Conservation (phyloP, 805 yeast genomes). For the Candida orba region DNA sequence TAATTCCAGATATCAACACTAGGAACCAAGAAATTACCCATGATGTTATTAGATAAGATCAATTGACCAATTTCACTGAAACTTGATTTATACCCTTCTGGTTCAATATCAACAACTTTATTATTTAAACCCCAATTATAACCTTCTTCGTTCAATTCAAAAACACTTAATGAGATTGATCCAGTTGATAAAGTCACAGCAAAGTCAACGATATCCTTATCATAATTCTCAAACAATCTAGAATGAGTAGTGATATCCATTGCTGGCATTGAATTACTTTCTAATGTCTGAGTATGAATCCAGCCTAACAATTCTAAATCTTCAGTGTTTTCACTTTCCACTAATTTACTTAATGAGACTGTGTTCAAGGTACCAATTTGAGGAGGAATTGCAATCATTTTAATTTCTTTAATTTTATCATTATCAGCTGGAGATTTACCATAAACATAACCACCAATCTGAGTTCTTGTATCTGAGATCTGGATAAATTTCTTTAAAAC, state of each 20-base stretch:
- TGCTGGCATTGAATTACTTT: constrained; percentile 54
- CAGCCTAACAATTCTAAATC: constrained; percentile 81
- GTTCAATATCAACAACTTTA: constrained; percentile 44
- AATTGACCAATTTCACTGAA: constrained; percentile 63
- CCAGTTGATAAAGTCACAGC: constrained; percentile 76
- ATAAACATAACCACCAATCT: constrained; percentile 73
- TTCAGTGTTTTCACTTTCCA: constrained; percentile 48
- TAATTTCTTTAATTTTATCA: constrained; percentile 67
- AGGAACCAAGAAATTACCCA: constrained; percentile 85
- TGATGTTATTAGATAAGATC: constrained; percentile 62
- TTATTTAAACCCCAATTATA: constrained; percentile 69
- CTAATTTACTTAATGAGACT: constrained; percentile 31
- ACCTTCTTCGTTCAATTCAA: constrained; percentile 55
- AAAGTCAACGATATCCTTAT: constrained; percentile 43
- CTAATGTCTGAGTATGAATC: constrained; percentile 85
- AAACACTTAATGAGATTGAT: constrained; percentile 69
- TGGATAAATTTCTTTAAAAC: constrained; percentile 69
- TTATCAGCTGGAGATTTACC: constrained; percentile 77
- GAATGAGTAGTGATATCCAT: constrained; percentile 60
- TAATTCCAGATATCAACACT: constrained; percentile 84
- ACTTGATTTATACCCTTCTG: constrained; percentile 57
- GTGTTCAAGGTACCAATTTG: constrained; percentile 71
- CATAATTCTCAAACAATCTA: constrained; percentile 29
- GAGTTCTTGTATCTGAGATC: constrained; percentile 73
- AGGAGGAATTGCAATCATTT: constrained; percentile 71